Conservation (phyloP, 108 stramenopile genomes). For the Cyclostephanos invisitatus region DNA sequence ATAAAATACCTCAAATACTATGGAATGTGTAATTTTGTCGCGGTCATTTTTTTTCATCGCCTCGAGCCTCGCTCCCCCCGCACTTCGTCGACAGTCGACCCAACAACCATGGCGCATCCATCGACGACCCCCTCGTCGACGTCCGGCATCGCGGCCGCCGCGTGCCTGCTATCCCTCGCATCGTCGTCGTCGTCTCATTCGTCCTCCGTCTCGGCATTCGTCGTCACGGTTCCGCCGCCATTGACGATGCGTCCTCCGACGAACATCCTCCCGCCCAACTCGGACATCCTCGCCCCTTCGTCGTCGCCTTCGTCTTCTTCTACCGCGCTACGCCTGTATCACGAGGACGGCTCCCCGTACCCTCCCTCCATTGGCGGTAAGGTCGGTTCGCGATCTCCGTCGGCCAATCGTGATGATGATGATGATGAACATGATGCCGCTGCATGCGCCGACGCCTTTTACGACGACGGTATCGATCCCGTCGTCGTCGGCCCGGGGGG, state of each 20-base stretch:
- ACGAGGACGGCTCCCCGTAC: not conserved
- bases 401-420: not conserved
- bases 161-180: not conserved
- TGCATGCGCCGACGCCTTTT: not conserved
- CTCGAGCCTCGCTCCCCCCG: too few species aligned
- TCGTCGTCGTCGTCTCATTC: not conserved
- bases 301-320: not conserved
- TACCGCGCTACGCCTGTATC: not conserved
- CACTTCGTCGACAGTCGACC: not conserved
- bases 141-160: not conserved
- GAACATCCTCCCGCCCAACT: too few species aligned
- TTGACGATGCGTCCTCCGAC: not conserved
- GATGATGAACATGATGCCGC: not conserved
- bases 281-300: too few species aligned
- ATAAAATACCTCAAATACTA: too few species aligned
- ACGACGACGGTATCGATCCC: constrained; percentile 22
- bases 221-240: not conserved
- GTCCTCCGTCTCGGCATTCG: not conserved
- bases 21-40: too few species aligned
- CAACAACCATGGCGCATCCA: not conserved
- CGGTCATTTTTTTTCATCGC: too few species aligned
- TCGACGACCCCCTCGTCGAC: not conserved
- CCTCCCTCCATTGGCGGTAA: not conserved
- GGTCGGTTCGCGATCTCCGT: not conserved
- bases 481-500: too few species aligned